Conservation (phyloP, 2,329 filamentous ascomycete species). For the Claviceps cyperi region DNA sequence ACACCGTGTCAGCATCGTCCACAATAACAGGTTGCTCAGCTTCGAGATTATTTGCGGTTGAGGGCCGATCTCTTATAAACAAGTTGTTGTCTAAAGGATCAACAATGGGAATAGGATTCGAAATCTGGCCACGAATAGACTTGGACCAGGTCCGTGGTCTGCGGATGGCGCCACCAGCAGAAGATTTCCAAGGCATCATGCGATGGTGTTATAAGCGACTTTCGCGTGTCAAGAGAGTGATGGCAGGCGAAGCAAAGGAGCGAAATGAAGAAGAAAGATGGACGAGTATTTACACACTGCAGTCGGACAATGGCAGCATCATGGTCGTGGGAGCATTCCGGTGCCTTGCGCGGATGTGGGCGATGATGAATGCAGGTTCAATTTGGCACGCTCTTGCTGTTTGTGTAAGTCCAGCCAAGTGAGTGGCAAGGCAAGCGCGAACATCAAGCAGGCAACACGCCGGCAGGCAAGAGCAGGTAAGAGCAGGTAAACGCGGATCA, state of each 20-base stretch:
- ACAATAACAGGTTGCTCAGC: neutral
- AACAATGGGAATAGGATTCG: conserved; percentile 43
- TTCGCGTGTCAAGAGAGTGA: neutral
- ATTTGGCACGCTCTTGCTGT: neutral
- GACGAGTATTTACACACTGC: conserved; percentile 1
- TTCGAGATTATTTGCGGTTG: conserved; percentile 17
- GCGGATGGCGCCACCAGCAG: conserved; percentile 15
- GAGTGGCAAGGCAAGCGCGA: neutral
- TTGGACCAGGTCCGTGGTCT: conserved; percentile 19
- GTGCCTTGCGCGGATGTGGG: neutral
- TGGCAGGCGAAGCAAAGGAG: neutral
- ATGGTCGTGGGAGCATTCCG: neutral
- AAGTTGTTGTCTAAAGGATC: conserved; percentile 37
- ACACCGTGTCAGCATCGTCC: neutral
- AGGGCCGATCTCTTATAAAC: conserved; percentile 30
- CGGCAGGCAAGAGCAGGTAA: neutral
- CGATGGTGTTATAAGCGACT: neutral
- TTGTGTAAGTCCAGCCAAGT: neutral
- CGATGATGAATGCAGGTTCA: neutral
- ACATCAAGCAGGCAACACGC: neutral
- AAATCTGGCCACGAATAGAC: conserved; percentile 46
- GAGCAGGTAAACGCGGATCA: neutral
- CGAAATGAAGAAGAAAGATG: neutral
- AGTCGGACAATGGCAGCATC: neutral
- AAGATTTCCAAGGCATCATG: conserved; percentile 29